phyloP scores from a whole-genome alignment of 257 asterid genomes.

The Jacaranda copaia region DNA sequence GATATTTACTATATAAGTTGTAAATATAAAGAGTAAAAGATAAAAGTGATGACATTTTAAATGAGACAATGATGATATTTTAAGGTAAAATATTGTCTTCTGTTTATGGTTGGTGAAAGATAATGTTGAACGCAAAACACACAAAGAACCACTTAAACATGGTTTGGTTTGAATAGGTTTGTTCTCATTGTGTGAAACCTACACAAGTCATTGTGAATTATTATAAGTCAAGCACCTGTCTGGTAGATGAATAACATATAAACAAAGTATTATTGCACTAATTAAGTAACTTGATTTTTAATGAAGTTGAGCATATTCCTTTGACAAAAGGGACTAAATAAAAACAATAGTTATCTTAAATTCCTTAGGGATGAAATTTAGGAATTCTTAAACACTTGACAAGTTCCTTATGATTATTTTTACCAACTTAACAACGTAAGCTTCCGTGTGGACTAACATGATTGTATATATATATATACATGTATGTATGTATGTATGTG shows the following conservation, averaged over 20 bases:
- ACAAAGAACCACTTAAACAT: background rate
- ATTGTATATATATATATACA: too few species aligned
- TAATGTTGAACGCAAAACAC: background rate
- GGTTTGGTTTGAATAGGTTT: constrained; percentile 13
- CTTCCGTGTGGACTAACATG: background rate
- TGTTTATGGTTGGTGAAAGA: background rate
- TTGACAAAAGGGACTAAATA: background rate
- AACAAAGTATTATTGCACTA: constrained; percentile 16
- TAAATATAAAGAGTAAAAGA: too few species aligned
- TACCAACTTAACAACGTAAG: background rate
- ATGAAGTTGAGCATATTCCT: constrained; percentile 34
- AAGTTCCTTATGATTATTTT: background rate
- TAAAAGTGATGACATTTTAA: too few species aligned
- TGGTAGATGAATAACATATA: constrained; percentile 23
- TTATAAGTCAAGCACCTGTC: constrained; percentile 26
- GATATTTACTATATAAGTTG: too few species aligned
- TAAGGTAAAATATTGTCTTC: too few species aligned
- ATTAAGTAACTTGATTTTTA: constrained; percentile 33
- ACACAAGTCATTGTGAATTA: background rate
- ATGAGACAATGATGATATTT: too few species aligned
- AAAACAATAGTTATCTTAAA: background rate
- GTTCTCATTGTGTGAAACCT: too few species aligned
- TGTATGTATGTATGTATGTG: background rate
- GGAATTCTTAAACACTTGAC: background rate
- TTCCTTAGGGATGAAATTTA: background rate